A percentile compares a stretch with the other conserved stretches of the same genome.
phyloP scores from a whole-genome alignment of 176 grass and related monocot genomes.

The Puya raimondii region DNA sequence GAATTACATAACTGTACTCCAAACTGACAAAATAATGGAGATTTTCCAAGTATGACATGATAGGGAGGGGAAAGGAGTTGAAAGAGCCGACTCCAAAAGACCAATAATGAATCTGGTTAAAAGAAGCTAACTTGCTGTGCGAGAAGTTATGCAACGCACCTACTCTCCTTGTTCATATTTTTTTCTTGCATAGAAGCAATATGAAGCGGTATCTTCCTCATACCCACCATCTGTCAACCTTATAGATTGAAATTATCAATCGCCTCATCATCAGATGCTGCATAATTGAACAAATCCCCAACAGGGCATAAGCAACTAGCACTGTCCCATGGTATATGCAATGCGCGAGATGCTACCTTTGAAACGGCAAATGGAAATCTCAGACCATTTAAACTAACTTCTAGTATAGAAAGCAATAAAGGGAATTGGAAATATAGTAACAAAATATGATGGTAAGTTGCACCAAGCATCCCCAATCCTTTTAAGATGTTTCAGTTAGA shows the following conservation, averaged over 20 bases:
- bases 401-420: neutral
- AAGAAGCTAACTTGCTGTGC: neutral
- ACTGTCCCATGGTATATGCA: conserved; percentile 90
- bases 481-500: no score
- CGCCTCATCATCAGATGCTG: conserved; percentile 36
- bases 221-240: conserved; percentile 90
- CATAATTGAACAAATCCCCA: conserved; percentile 97
- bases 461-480: no score
- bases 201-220: conserved; percentile 40
- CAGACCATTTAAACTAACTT: conserved; percentile 3
- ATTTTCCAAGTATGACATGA: conserved; percentile 3
- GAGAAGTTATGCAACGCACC: conserved; percentile 16
- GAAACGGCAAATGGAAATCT: conserved; percentile 16
- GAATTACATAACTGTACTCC: neutral
- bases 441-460: no score
- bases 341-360: conserved; percentile 82
- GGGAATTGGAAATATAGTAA: no score
- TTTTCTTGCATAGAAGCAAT: conserved; percentile 84
- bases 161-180: conserved; percentile 68
- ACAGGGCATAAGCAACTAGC: conserved; percentile 87
- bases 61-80: neutral
- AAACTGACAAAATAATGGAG: neutral
- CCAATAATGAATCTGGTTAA: neutral
- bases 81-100: neutral
- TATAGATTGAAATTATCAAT: conserved; percentile 22